A percentile compares a stretch with the other conserved stretches of the same genome.
These are phyloP conservation scores for Parmelia sp. DNA, from an alignment of 495 filamentous ascomycete species.

Conservation along the genomic window DNA sequence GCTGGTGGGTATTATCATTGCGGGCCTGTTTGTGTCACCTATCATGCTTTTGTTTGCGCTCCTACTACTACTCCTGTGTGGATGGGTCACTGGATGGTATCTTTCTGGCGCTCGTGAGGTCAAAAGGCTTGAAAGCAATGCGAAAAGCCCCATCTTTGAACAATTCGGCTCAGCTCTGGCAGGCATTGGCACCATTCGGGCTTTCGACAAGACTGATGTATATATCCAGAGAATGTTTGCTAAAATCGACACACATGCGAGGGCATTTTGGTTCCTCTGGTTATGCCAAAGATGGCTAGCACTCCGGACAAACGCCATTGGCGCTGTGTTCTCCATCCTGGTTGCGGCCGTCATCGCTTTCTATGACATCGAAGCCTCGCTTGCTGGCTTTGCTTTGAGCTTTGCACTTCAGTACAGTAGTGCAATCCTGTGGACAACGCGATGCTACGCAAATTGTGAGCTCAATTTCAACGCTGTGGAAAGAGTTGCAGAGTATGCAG, in stretches of 20 bases:
- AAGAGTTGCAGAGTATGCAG: conserved; percentile 73
- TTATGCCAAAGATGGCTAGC: conserved; percentile 64
- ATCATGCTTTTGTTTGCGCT: conserved; percentile 53
- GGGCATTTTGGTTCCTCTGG: conserved; percentile 58
- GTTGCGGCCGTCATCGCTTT: conserved; percentile 60
- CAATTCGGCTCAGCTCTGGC: conserved; percentile 58
- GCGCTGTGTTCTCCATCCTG: conserved; percentile 60
- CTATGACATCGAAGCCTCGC: conserved; percentile 58
- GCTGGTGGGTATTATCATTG: conserved; percentile 53
- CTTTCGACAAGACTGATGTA: conserved; percentile 53
- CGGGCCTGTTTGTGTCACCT: conserved; percentile 57
- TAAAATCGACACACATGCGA: conserved; percentile 52
- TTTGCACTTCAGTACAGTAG: conserved; percentile 51
- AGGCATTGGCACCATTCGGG: conserved; percentile 63
- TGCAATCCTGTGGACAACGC: conserved; percentile 42
- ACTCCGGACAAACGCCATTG: conserved; percentile 57
- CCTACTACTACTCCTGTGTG: conserved; percentile 44
- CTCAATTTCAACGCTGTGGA: conserved; percentile 82
- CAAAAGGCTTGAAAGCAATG: conserved; percentile 57
- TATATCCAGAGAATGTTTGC: conserved; percentile 57
- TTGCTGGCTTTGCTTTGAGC: conserved; percentile 69
- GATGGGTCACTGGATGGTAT: conserved; percentile 53
- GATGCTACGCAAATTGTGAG: conserved; percentile 53
- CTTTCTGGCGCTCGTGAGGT: conserved; percentile 65
- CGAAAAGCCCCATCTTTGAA: conserved; percentile 66